A percentile compares a stretch with the other conserved stretches of the same genome.
Conservation (phyloP, 202 grass and related monocot species). For the Eragrostis tef region DNA sequence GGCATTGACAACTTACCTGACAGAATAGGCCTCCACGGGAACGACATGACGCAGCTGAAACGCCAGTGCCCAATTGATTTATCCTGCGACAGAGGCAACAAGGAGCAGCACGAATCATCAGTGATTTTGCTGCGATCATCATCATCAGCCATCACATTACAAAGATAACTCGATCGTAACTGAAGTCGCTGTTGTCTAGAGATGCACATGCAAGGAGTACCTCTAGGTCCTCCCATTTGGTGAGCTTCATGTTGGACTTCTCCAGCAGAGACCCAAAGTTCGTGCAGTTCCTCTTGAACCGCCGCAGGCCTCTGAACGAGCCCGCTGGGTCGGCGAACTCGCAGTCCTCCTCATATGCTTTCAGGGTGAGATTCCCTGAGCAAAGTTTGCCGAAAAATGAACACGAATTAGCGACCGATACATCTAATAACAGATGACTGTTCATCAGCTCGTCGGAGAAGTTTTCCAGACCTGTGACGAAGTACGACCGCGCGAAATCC, state of each 20-base stretch:
- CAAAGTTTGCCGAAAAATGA: not conserved
- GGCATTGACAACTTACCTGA: constrained; percentile 53
- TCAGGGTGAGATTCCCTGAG: constrained; percentile 69
- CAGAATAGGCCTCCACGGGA: constrained; percentile 92
- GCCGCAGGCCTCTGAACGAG: constrained; percentile 74
- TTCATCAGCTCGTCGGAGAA: not conserved
- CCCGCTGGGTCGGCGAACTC: constrained; percentile 91
- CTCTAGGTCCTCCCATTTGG: constrained; percentile 81
- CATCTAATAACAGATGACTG: not conserved
- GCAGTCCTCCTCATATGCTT: constrained; percentile 78
- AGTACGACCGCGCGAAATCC: constrained; percentile 83
- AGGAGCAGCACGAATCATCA: not conserved
- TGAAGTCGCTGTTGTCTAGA: not conserved
- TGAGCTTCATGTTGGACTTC: constrained; percentile 91
- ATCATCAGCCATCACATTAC: not conserved
- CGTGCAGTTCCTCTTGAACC: constrained; percentile 89
- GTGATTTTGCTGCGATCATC: not conserved
- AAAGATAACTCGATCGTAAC: not conserved
- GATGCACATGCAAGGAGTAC: constrained; percentile 31
- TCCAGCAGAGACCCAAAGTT: constrained; percentile 89
- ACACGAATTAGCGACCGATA: not conserved
- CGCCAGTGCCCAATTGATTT: constrained; percentile 92
- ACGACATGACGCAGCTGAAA: constrained; percentile 96
- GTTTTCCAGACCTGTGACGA: constrained; percentile 71
- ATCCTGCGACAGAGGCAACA: constrained; percentile 56